Evolutionary conservation across 257 asterid species (phyloP).

Genomic region (Parsonsia alboflavescens): DNA sequence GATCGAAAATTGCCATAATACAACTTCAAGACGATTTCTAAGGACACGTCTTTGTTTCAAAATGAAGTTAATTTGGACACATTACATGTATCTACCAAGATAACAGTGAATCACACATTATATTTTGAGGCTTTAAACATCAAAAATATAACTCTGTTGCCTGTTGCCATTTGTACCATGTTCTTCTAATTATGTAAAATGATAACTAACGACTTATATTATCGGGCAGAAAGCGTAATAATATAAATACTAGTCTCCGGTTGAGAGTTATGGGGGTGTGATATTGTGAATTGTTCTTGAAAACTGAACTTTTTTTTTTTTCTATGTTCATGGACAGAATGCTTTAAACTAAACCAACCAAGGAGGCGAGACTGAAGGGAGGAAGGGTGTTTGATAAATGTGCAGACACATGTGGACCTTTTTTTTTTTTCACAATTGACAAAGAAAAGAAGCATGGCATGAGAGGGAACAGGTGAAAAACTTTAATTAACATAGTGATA

Average conservation of each 20-base stretch:
- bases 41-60: not conserved
- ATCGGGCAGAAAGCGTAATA: too few species aligned
- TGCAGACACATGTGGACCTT: conserved; percentile 26
- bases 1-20: conserved; percentile 4
- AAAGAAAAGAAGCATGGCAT: conserved; percentile 10
- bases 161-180: too few species aligned
- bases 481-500: conserved; percentile 1
- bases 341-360: conserved; percentile 12
- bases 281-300: conserved; percentile 4
- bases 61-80: too few species aligned
- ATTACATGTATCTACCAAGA: too few species aligned
- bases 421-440: conserved; percentile 18
- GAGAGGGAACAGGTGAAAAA: too few species aligned
- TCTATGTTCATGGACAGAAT: conserved; percentile 3
- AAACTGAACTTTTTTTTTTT: conserved; percentile 2
- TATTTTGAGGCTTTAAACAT: too few species aligned
- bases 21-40: conserved; percentile 5
- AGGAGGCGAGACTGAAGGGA: conserved; percentile 1
- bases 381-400: conserved; percentile 14
- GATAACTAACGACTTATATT: too few species aligned
- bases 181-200: too few species aligned
- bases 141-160: too few species aligned
- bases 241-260: too few species aligned
- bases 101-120: too few species aligned
- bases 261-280: not conserved